Evolutionary conservation across 208 protist genomes (phyloP).

Genomic region (Acanthamoeba castellanii): DNA sequence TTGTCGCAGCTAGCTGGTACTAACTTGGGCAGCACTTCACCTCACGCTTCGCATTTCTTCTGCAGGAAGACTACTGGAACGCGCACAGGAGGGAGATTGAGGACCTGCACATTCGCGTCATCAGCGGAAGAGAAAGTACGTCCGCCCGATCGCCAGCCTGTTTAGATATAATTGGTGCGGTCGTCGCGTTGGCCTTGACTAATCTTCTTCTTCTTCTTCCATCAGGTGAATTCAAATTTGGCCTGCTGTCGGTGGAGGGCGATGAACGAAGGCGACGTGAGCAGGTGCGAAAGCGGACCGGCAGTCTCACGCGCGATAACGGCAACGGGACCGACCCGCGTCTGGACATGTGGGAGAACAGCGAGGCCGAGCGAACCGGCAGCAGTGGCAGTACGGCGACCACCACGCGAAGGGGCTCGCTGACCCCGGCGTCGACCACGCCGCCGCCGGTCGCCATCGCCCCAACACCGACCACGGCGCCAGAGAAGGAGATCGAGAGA

Average conservation of each 20-base stretch:
- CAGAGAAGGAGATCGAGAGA: background rate
- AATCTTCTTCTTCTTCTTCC: background rate
- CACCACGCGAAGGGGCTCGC: background rate
- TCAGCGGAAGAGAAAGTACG: slow-evolving; percentile 38
- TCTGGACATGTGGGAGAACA: background rate
- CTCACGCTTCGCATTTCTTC: background rate
- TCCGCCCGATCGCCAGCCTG: background rate
- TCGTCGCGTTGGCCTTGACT: too few relatives aligned
- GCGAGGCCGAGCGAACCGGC: background rate
- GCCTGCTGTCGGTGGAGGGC: slow-evolving; percentile 50
- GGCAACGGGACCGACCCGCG: background rate
- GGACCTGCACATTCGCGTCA: slow-evolving; percentile 52
- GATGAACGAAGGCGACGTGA: slow-evolving; percentile 31
- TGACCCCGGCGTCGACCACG: background rate
- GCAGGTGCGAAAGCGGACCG: background rate
- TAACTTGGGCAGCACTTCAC: background rate
- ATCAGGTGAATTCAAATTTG: slow-evolving; percentile 51
- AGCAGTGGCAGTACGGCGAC: background rate
- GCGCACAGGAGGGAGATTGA: background rate
- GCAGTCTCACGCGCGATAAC: background rate
- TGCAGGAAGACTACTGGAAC: slow-evolving; percentile 55
- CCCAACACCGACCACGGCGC: background rate
- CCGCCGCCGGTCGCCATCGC: background rate
- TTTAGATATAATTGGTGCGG: background rate
- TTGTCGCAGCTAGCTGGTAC: too few relatives aligned